Evolutionary conservation across 371 early-diverging fungal genomes (phyloP).

Genomic region (Synchytrium microbalum): DNA sequence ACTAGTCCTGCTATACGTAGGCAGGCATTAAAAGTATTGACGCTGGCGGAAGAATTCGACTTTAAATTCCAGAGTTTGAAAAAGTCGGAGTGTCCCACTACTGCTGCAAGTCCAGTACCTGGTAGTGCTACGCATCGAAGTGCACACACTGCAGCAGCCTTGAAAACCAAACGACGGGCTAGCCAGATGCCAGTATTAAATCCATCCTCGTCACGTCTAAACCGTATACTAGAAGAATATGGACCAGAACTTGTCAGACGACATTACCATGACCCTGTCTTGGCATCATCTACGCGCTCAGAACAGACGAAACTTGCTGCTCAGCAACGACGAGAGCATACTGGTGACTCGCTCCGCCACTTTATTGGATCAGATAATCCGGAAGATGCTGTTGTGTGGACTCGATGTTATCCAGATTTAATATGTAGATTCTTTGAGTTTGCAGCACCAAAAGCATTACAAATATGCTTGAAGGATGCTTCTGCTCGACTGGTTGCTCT

Average conservation of each 20-base stretch:
- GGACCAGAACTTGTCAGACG: conserved; percentile 19
- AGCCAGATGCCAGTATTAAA: not conserved
- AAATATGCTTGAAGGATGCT: conserved; percentile 52
- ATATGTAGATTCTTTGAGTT: conserved; percentile 53
- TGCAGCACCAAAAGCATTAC: conserved; percentile 50
- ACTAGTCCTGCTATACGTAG: conserved; percentile 50
- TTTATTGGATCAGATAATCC: conserved; percentile 4
- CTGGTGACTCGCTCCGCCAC: not conserved
- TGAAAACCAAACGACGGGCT: not conserved
- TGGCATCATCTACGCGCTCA: conserved; percentile 16
- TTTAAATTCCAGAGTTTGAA: conserved; percentile 24
- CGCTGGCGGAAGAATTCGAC: conserved; percentile 49
- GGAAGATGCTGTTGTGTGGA: conserved; percentile 27
- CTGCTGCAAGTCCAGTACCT: not conserved
- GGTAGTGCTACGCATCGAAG: not conserved
- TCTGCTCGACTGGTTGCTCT: conserved; percentile 53
- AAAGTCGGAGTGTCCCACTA: too few relatives aligned
- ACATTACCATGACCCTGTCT: conserved; percentile 27
- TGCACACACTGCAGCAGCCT: not conserved
- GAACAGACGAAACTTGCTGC: conserved; percentile 23
- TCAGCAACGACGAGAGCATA: conserved; percentile 24
- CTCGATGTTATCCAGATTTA: conserved; percentile 55
- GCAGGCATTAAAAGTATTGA: conserved; percentile 36
- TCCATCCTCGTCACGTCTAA: not conserved
- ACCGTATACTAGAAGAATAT: conserved; percentile 9